Percentiles rank a stretch among this genome's conserved stretches.
Evolutionary conservation across 2,329 filamentous ascomycete genomes (phyloP).

Genomic region (Massarina eburnea): DNA sequence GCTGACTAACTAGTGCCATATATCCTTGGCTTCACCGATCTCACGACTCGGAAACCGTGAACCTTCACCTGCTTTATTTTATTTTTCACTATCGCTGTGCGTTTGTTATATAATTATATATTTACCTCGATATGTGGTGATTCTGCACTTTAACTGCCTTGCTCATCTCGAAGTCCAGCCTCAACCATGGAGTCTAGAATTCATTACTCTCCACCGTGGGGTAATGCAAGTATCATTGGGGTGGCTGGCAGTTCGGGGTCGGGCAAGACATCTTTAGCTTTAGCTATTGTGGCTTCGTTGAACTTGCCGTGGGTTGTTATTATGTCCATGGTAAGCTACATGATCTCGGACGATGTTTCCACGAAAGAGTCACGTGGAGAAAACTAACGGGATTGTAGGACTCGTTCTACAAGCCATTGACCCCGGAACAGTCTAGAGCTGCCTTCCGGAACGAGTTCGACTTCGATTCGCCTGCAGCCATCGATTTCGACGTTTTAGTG

Average conservation of each 20-base stretch:
- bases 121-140: conserved; percentile 6
- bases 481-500: conserved; percentile 90
- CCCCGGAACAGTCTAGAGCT: conserved; percentile 72
- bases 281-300: conserved; percentile 85
- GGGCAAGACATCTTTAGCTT: conserved; percentile 89
- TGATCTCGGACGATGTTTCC: neutral
- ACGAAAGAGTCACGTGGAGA: conserved; percentile 26
- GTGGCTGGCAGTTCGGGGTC: conserved; percentile 95
- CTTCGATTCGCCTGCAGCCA: conserved; percentile 90
- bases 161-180: neutral
- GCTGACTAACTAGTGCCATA: conserved; percentile 4
- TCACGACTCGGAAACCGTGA: neutral
- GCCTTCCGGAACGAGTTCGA: conserved; percentile 93
- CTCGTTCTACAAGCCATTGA: conserved; percentile 93
- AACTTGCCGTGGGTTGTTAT: conserved; percentile 98
- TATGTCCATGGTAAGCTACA: conserved; percentile 76
- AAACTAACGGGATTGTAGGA: conserved; percentile 60
- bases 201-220: conserved; percentile 93
- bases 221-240: conserved; percentile 92
- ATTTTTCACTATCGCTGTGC: neutral
- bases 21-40: neutral
- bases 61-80: conserved; percentile 1
- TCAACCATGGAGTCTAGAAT: conserved; percentile 44
- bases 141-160: neutral
- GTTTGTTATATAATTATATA: conserved; percentile 1